Base-by-base conservation (phyloP, 106 monocot species). In the Vanilla planifolia region DNA sequence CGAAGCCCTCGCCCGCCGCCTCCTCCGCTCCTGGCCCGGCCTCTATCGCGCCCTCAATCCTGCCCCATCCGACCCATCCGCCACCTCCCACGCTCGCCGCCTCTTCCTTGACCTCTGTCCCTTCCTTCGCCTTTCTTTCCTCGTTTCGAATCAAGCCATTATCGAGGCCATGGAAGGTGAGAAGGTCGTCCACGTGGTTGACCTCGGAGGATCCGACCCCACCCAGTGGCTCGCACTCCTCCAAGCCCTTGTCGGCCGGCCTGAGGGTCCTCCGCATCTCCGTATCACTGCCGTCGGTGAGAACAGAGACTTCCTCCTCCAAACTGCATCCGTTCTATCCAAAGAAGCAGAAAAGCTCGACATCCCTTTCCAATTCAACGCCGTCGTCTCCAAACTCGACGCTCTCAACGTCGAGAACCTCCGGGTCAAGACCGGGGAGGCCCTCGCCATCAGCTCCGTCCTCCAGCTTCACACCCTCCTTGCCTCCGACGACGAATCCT, bases 351-450 rank as follows among this genome's bases (percentile, higher is more conserved):
- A 91, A 73, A 61, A 51, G 46, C 76, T 82, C 61, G 90, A 79
- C 68, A 67, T 91, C 32, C 82, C 82, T 0, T 85, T 91, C 73
- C 85, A 82, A 41, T 91, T 85, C 76, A 64, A 70, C 64, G 46
- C 85, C 30, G 59, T 91, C n/a, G 61, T 71, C 21, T 15, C 48
- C 56, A 34, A 56, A 0, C 41, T 78, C 11, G 85, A 91, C 25
- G 33, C 60, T 20, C 68, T 91, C 26, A 71, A 73, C 51, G n/a
- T 74, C 26, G 79, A 82, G 23, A 59, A 16, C 32, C 74, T 90
- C 40, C 67, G 69, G 2, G 90, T 85, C 33, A 79, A 82, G 56
- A 73, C 85, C 24, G 90, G 85, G 23, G 90, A 91, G 64, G 85
- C 85, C 7, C 23, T 91, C 15, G 90, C 82, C 62, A 42, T 91